Percentiles rank a stretch among this genome's conserved stretches.
Evolutionary conservation across 73 alveolate species (phyloP).

Genomic region (Effrenium voratum): DNA sequence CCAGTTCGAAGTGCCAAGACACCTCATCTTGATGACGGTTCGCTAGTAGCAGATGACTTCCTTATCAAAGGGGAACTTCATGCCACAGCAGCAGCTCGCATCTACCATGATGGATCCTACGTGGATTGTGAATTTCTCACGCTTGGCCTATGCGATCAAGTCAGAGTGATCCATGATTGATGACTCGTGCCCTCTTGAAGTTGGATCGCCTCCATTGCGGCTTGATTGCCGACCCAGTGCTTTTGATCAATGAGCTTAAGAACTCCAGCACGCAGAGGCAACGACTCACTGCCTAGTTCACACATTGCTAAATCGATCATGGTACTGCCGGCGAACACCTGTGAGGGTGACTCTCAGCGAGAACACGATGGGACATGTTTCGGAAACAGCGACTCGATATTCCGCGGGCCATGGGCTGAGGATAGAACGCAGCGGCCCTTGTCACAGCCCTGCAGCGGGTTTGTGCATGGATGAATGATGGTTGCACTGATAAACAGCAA

Average conservation of each 20-base stretch:
- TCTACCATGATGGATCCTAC: background rate
- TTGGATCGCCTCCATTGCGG: background rate
- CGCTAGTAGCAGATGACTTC: too few species aligned
- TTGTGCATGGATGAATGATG: background rate
- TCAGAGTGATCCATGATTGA: background rate
- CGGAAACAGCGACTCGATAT: background rate
- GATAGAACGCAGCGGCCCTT: background rate
- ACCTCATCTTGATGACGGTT: too few species aligned
- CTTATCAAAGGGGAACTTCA: too few species aligned
- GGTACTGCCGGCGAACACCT: background rate
- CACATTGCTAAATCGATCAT: background rate
- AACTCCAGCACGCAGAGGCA: background rate
- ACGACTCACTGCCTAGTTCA: background rate
- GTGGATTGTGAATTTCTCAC: background rate
- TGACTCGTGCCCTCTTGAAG: background rate
- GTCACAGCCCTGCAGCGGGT: background rate
- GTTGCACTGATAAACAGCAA: too few species aligned
- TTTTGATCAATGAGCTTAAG: background rate
- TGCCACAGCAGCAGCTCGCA: too few species aligned
- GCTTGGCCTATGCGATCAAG: background rate
- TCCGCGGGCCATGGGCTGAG: background rate
- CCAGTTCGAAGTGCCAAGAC: too few species aligned
- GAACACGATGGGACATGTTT: background rate
- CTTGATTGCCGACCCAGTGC: background rate
- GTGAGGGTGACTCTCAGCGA: background rate